Conservation (phyloP, 768 basidiomycete genomes). For the Crucibulum laeve region DNA sequence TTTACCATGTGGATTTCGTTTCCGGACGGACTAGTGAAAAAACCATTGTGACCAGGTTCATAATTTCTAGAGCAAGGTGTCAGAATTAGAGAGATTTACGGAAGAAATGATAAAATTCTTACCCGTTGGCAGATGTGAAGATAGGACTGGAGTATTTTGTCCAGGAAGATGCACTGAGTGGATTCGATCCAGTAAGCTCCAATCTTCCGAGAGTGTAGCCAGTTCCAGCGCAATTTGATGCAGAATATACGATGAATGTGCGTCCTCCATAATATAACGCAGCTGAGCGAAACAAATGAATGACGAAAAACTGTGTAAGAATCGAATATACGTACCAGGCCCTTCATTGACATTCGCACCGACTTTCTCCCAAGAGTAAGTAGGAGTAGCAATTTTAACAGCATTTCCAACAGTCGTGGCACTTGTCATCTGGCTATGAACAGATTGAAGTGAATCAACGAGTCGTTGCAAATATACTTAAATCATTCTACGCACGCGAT, state of each 20-base stretch:
- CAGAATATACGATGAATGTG: slow-evolving; percentile 26
- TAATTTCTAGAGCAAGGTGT: neutral
- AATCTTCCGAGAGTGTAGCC: slow-evolving; percentile 24
- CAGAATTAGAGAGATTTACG: neutral
- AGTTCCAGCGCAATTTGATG: slow-evolving; percentile 25
- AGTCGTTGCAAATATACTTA: neutral
- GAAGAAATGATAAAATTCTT: neutral
- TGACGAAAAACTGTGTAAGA: neutral
- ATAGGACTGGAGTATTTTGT: slow-evolving; percentile 22
- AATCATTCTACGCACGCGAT: slow-evolving; percentile 22
- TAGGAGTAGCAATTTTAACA: slow-evolving; percentile 27
- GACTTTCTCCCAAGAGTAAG: slow-evolving; percentile 24
- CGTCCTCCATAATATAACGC: slow-evolving; percentile 24
- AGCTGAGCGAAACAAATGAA: slow-evolving; percentile 5
- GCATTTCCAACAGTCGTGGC: slow-evolving; percentile 25
- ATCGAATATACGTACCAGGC: slow-evolving; percentile 10
- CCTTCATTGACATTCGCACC: slow-evolving; percentile 30
- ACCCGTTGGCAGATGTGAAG: slow-evolving; percentile 26
- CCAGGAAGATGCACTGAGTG: slow-evolving; percentile 24
- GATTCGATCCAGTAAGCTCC: slow-evolving; percentile 26
- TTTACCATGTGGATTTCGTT: slow-evolving; percentile 19
- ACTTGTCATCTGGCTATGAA: slow-evolving; percentile 20
- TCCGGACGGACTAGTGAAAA: slow-evolving; percentile 24
- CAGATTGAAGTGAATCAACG: neutral
- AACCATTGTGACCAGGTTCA: slow-evolving; percentile 31